These are phyloP conservation scores for Acer yangbiense DNA, from an alignment of 345 rosid genomes.

Conservation along the genomic window DNA sequence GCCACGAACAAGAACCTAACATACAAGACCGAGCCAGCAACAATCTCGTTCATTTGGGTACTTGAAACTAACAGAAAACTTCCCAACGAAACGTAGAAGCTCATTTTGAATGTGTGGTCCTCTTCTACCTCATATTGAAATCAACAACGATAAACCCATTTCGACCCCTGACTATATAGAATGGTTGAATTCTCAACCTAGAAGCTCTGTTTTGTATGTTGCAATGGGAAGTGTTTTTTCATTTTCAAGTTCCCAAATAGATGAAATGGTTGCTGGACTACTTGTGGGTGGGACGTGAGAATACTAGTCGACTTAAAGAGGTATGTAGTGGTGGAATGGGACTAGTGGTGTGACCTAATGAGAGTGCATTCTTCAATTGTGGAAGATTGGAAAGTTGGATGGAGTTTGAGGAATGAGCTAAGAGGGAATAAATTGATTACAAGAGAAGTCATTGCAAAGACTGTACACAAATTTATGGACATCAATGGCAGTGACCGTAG, in stretches of 20 bases:
- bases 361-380: conserved; percentile 29
- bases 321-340: conserved; percentile 12
- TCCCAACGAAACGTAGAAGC: conserved; percentile 36
- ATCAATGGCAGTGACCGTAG: neutral
- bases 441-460: conserved; percentile 13
- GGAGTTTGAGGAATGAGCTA: conserved; percentile 1
- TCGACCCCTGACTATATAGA: conserved; percentile 6
- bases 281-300: conserved; percentile 51
- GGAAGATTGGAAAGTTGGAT: conserved; percentile 28
- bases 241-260: neutral
- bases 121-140: conserved; percentile 36
- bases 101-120: conserved; percentile 30
- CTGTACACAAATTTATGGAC: neutral
- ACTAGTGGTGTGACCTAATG: conserved; percentile 24
- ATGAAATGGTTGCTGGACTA: neutral
- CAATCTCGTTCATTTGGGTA: conserved; percentile 36
- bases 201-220: neutral
- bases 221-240: conserved; percentile 50
- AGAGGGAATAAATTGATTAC: neutral
- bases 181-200: conserved; percentile 46
- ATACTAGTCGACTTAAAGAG: neutral
- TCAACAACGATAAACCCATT: neutral
- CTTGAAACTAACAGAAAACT: conserved; percentile 35
- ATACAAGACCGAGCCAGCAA: conserved; percentile 22
- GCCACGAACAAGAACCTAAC: conserved; percentile 42